These are phyloP conservation scores for Cladosporium sphaerospermum DNA, from an alignment of 2,329 filamentous ascomycete species.

Conservation along the genomic window DNA sequence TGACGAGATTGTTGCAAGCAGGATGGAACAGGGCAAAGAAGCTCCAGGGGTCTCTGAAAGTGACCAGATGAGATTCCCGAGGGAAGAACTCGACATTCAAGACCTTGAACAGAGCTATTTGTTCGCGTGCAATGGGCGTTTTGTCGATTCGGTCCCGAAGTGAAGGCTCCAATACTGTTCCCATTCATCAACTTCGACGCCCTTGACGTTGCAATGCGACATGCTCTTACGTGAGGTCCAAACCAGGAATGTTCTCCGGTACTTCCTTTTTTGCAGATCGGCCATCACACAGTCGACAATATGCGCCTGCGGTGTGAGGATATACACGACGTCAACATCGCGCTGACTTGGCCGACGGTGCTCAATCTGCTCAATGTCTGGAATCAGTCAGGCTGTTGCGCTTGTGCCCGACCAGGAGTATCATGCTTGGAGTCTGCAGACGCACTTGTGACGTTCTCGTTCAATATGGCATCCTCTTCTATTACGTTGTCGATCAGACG, in stretches of 20 bases:
- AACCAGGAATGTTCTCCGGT: conserved; percentile 71
- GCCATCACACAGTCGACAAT: conserved; percentile 91
- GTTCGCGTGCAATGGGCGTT: conserved; percentile 60
- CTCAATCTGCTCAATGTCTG: conserved; percentile 93
- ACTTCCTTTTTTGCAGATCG: conserved; percentile 80
- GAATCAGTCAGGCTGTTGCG: conserved; percentile 25
- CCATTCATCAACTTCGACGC: conserved; percentile 15
- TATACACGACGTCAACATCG: conserved; percentile 90
- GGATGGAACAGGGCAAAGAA: conserved; percentile 91
- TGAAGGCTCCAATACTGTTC: conserved; percentile 59
- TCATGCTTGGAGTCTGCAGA: not conserved
- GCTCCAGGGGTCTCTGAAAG: conserved; percentile 91
- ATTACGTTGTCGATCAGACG: conserved; percentile 85
- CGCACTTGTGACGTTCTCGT: conserved; percentile 91
- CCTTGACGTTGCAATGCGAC: not conserved
- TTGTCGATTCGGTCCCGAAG: conserved; percentile 69
- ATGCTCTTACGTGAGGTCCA: conserved; percentile 64
- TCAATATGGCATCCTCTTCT: conserved; percentile 94
- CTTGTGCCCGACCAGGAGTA: conserved; percentile 1
- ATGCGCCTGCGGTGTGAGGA: conserved; percentile 77
- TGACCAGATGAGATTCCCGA: conserved; percentile 83
- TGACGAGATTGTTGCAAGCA: conserved; percentile 75
- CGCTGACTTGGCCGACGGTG: conserved; percentile 73
- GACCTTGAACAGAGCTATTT: conserved; percentile 74
- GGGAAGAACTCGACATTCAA: conserved; percentile 86